Evolutionary conservation across 192 early-diverging fungal genomes (phyloP).

Genomic region (Endogone sp.): DNA sequence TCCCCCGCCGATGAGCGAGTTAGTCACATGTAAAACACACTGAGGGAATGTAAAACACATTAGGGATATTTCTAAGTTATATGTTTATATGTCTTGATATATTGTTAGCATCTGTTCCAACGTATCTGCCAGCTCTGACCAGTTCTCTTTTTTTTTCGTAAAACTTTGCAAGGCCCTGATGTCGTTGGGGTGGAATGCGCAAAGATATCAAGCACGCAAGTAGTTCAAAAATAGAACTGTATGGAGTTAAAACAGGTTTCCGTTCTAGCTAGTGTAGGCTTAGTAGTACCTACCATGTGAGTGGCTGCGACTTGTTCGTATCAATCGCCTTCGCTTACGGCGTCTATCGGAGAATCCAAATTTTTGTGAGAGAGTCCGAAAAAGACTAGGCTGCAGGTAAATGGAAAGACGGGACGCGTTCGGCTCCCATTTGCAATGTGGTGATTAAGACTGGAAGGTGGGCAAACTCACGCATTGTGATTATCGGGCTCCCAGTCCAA

Average conservation of each 20-base stretch:
- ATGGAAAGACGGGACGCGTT: neutral
- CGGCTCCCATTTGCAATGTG: too few relatives aligned
- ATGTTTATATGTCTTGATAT: slow-evolving; percentile 20
- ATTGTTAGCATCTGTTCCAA: too few relatives aligned
- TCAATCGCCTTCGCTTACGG: slow-evolving; percentile 52
- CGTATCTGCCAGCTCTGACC: too few relatives aligned
- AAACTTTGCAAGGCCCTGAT: too few relatives aligned
- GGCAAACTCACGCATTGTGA: slow-evolving; percentile 45
- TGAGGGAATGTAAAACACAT: neutral
- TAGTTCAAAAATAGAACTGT: too few relatives aligned
- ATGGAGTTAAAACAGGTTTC: too few relatives aligned
- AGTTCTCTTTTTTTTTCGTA: too few relatives aligned
- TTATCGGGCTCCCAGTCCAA: slow-evolving; percentile 41
- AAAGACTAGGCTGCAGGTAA: slow-evolving; percentile 42
- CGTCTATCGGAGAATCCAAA: slow-evolving; percentile 48
- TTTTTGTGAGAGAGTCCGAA: slow-evolving; percentile 67
- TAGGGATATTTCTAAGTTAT: too few relatives aligned
- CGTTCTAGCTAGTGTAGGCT: too few relatives aligned
- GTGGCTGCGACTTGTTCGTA: slow-evolving; percentile 43
- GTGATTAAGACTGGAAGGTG: neutral
- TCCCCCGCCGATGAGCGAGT: slow-evolving; percentile 38
- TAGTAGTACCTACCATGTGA: slow-evolving; percentile 60
- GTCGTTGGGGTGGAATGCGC: too few relatives aligned
- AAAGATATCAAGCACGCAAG: neutral
- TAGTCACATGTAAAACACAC: too few relatives aligned